Conservation (phyloP, 768 basidiomycete genomes). For the Crassisporium funariophilum region DNA sequence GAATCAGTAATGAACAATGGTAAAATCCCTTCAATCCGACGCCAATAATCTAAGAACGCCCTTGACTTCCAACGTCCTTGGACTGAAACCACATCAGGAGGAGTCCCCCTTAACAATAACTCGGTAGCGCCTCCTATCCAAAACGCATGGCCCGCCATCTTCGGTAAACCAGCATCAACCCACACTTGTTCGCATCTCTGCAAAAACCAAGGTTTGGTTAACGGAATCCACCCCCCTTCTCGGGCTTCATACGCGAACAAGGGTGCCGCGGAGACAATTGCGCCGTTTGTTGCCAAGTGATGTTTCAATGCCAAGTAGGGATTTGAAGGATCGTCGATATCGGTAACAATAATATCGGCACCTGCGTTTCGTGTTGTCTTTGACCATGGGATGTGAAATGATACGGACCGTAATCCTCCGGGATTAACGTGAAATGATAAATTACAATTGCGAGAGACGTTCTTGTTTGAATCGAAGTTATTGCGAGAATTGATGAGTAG, state of each 20-base stretch:
- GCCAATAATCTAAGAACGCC: constrained; percentile 27
- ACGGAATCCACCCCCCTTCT: neutral
- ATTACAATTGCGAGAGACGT: too few species aligned
- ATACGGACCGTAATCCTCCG: constrained; percentile 8
- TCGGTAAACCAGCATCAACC: neutral
- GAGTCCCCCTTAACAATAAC: constrained; percentile 19
- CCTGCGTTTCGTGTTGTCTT: constrained; percentile 31
- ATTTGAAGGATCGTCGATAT: neutral
- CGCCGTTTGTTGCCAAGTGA: constrained; percentile 20
- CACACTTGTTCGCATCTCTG: constrained; percentile 15
- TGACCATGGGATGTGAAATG: constrained; percentile 36
- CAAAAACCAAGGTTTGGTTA: neutral
- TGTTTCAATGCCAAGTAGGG: constrained; percentile 23
- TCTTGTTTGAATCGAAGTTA: neutral
- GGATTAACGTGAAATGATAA: too few species aligned
- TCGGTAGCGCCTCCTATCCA: constrained; percentile 25
- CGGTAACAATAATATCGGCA: constrained; percentile 26
- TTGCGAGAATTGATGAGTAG: neutral
- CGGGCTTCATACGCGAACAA: constrained; percentile 9
- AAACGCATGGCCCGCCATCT: constrained; percentile 21
- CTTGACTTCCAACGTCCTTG: constrained; percentile 30
- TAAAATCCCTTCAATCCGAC: too few species aligned
- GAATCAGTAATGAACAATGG: too few species aligned
- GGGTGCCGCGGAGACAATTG: constrained; percentile 15
- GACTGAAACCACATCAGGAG: constrained; percentile 27